Conservation (phyloP, 495 filamentous ascomycete genomes). For the Neurospora sp. region DNA sequence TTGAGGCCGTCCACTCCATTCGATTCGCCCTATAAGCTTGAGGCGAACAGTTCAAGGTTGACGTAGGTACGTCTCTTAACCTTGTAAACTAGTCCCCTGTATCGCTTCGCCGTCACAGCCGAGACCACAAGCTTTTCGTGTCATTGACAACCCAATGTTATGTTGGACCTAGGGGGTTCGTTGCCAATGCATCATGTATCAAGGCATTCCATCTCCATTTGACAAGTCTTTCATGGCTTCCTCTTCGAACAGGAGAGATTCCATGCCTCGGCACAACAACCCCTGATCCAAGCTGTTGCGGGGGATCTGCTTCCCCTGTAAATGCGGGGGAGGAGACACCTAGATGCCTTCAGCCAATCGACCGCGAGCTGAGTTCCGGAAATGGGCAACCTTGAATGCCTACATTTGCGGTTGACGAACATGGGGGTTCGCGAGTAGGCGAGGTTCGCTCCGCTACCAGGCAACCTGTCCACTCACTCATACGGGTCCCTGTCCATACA, state of each 20-base stretch:
- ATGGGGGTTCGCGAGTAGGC: neutral
- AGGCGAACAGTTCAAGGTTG: neutral
- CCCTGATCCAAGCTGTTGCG: slow-evolving; percentile 1
- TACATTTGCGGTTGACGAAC: neutral
- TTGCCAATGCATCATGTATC: neutral
- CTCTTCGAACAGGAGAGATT: neutral
- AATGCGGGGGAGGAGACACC: slow-evolving; percentile 9
- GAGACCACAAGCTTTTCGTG: neutral
- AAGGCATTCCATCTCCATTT: neutral
- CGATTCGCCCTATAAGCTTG: neutral
- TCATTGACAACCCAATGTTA: neutral
- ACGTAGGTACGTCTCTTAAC: neutral
- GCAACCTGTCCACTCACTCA: neutral
- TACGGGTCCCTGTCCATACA: neutral
- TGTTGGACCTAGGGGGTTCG: neutral
- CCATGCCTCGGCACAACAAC: slow-evolving; percentile 9
- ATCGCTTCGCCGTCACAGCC: neutral
- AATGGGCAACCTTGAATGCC: neutral
- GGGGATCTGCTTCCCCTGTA: slow-evolving; percentile 10
- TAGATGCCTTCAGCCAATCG: slow-evolving; percentile 3
- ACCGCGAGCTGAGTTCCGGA: neutral
- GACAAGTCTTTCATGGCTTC: neutral
- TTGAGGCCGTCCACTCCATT: neutral
- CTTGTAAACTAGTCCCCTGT: neutral
- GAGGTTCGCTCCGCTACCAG: neutral